Evolutionary conservation across 2,329 filamentous ascomycete genomes (phyloP).

Genomic region (Pestalotiopsis sp.): DNA sequence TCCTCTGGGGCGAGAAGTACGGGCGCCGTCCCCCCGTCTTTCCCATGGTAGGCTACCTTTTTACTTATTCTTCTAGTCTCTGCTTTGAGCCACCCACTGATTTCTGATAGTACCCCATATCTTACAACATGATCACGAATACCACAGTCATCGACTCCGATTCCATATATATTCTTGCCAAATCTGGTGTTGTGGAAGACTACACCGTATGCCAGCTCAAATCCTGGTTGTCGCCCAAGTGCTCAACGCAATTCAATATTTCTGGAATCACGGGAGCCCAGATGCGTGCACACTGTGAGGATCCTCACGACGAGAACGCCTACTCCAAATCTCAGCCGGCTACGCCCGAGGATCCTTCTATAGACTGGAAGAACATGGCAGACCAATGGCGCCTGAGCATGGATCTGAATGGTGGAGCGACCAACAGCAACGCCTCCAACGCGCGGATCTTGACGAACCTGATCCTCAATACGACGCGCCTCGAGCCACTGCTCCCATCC

Average conservation of each 20-base stretch:
- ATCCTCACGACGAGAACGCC: constrained; percentile 52
- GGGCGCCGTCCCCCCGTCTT: constrained; percentile 56
- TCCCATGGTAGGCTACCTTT: constrained; percentile 36
- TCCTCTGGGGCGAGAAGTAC: constrained; percentile 63
- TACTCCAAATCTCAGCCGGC: constrained; percentile 51
- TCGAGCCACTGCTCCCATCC: constrained; percentile 61
- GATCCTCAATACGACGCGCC: constrained; percentile 40
- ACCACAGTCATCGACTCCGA: constrained; percentile 44
- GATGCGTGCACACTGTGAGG: constrained; percentile 65
- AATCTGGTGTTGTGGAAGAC: constrained; percentile 39
- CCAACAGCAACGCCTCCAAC: constrained; percentile 60
- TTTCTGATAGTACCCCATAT: constrained; percentile 49
- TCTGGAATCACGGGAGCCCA: constrained; percentile 59
- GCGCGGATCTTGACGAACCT: constrained; percentile 60
- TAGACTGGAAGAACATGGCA: constrained; percentile 59
- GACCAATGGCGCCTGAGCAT: constrained; percentile 57
- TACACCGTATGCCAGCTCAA: constrained; percentile 72
- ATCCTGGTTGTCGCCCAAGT: constrained; percentile 65
- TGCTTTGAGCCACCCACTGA: neutral
- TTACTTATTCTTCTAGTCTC: constrained; percentile 17
- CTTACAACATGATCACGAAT: constrained; percentile 70
- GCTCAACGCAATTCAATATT: constrained; percentile 64
- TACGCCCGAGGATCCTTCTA: constrained; percentile 33
- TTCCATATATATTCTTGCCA: constrained; percentile 69
- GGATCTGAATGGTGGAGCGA: constrained; percentile 57